Evolutionary conservation across 2,329 filamentous ascomycete genomes (phyloP), one percentile per base, ranked within the genome.

Genomic region (Elsinoe australis): DNA sequence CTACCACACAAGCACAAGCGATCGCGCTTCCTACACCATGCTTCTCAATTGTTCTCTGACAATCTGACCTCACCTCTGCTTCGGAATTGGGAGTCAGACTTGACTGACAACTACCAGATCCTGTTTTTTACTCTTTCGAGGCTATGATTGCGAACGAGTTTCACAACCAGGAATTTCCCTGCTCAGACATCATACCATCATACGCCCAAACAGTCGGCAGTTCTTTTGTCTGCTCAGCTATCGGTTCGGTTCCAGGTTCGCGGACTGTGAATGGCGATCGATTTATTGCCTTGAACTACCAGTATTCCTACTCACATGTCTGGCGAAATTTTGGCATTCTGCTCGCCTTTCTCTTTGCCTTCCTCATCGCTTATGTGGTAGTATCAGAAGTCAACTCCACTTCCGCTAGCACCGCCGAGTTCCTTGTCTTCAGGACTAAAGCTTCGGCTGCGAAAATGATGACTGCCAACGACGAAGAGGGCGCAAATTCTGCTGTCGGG

Each of bases 361-460:
- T 75, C 0, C n/a, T n/a, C n/a, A n/a, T n/a, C n/a, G n/a, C n/a
- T n/a, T n/a, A n/a, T n/a, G n/a, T n/a, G n/a, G n/a, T n/a, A n/a
- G n/a, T n/a, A n/a, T n/a, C n/a, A n/a, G 83, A 87, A 58, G 54
- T 83, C 55, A 84, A 84, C 62, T 80, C 81, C 0, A 70, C 75
- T 1, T 77, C 75, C 0, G 67, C 70, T 1, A 83, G 77, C 45
- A 80, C 75, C 1, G 83, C 80, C 0, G 83, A 88, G 58, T 75
- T 80, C 1, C 72, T 88, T 1, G 78, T 87, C 7, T 87, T n/a
- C n/a, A n/a, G n/a, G n/a, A n/a, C n/a, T n/a, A n/a, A n/a, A n/a
- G n/a, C n/a, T n/a, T n/a, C n/a, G n/a, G n/a, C n/a, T n/a, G n/a
- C n/a, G n/a, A n/a, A n/a, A n/a, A n/a, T n/a, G n/a, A n/a, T n/a